Percentiles rank a stretch among this genome's conserved stretches.
These are phyloP conservation scores for Medicago arabica DNA, from an alignment of 306 rosid genomes.

Conservation along the genomic window DNA sequence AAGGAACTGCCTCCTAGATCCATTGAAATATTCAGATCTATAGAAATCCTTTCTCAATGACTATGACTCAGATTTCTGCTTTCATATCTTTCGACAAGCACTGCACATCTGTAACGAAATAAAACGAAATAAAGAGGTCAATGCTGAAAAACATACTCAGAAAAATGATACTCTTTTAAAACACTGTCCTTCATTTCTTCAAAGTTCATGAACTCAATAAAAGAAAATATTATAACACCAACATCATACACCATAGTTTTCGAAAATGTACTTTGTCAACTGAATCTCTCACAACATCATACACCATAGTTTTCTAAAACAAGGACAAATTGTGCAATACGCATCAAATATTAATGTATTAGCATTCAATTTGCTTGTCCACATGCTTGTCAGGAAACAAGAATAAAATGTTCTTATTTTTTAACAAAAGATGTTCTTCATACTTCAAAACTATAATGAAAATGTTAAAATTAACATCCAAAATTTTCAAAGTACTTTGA, in stretches of 20 bases:
- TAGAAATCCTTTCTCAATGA: slow-evolving; percentile 39
- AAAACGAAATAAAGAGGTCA: slow-evolving; percentile 33
- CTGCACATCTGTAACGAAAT: slow-evolving; percentile 42
- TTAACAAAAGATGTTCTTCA: background rate
- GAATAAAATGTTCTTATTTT: no score
- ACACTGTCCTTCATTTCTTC: background rate
- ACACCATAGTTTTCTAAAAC: slow-evolving; percentile 7
- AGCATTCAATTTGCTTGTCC: background rate
- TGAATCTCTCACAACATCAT: background rate
- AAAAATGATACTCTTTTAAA: slow-evolving; percentile 10
- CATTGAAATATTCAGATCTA: slow-evolving; percentile 53
- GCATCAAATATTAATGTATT: background rate
- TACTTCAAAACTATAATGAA: slow-evolving; percentile 18
- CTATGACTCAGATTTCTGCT: slow-evolving; percentile 33
- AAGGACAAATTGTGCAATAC: background rate
- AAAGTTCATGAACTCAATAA: slow-evolving; percentile 25
- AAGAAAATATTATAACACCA: slow-evolving; percentile 27
- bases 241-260: slow-evolving; percentile 10
- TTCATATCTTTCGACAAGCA: slow-evolving; percentile 28
- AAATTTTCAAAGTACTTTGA: slow-evolving; percentile 26
- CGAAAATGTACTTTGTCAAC: background rate
- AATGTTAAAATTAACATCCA: slow-evolving; percentile 19
- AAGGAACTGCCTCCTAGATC: slow-evolving; percentile 72
- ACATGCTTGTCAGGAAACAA: background rate
- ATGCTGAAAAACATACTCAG: background rate